Conservation (phyloP, 2,329 filamentous ascomycete species). For the Pestalotiopsis sp. region DNA sequence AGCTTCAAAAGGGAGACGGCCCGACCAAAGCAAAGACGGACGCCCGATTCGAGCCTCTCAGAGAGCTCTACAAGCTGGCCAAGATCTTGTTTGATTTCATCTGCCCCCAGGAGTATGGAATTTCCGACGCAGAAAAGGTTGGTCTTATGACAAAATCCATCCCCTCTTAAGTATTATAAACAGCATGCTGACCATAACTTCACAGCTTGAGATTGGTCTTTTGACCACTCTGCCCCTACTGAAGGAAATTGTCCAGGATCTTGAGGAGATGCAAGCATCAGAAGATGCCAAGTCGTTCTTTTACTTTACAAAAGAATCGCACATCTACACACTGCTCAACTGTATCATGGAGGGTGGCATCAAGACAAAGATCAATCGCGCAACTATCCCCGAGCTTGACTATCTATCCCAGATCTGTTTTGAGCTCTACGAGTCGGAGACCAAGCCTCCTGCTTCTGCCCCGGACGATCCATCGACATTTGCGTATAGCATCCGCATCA, state of each 20-base stretch:
- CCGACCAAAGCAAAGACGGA: constrained; percentile 81
- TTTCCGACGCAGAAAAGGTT: constrained; percentile 86
- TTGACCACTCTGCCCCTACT: constrained; percentile 90
- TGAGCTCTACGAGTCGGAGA: constrained; percentile 94
- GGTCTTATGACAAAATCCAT: constrained; percentile 11
- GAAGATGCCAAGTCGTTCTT: constrained; percentile 95
- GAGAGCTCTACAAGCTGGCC: constrained; percentile 89
- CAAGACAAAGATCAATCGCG: constrained; percentile 93
- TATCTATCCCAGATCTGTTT: constrained; percentile 98
- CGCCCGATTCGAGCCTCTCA: constrained; percentile 80
- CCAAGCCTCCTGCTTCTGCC: constrained; percentile 51
- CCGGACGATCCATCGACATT: constrained; percentile 70
- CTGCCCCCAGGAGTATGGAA: constrained; percentile 97
- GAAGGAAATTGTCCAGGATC: constrained; percentile 94
- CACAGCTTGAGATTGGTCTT: constrained; percentile 85
- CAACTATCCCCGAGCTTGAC: constrained; percentile 94
- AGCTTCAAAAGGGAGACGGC: constrained; percentile 78
- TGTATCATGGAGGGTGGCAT: constrained; percentile 97
- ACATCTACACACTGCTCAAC: constrained; percentile 97
- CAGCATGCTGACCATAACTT: constrained; percentile 19
- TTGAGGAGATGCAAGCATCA: constrained; percentile 92
- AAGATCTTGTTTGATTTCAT: constrained; percentile 99
- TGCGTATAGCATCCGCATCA: constrained; percentile 95
- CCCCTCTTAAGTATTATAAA: neutral
- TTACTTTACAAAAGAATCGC: constrained; percentile 99